A percentile compares a stretch with the other conserved stretches of the same genome.
Evolutionary conservation across 257 asterid genomes (phyloP).

Genomic region (Plantago major): DNA sequence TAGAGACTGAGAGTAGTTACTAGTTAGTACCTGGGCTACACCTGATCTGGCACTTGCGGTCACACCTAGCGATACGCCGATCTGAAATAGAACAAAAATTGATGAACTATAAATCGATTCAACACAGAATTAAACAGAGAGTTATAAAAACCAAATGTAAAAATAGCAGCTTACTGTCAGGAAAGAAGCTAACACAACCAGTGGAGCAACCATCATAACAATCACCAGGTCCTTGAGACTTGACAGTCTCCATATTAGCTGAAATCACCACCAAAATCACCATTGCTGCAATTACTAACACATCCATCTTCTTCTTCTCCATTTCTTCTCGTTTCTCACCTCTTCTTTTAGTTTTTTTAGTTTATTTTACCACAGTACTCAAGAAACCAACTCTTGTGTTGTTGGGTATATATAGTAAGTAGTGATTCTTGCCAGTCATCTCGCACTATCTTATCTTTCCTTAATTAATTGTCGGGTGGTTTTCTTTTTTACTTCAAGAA

Average conservation of each 20-base stretch:
- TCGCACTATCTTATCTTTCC: too few relatives aligned
- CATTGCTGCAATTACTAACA: not conserved
- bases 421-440: too few relatives aligned
- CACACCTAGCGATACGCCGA: slow-evolving; percentile 10
- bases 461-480: too few relatives aligned
- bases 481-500: too few relatives aligned
- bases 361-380: not conserved
- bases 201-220: slow-evolving; percentile 15
- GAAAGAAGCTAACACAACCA: not conserved
- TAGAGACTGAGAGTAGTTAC: too few relatives aligned
- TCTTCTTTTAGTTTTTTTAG: not conserved
- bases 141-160: too few relatives aligned
- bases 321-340: not conserved
- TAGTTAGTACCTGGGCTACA: slow-evolving; percentile 12
- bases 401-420: too few relatives aligned
- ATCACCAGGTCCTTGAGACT: slow-evolving; percentile 1
- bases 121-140: too few relatives aligned
- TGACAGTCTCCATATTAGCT: slow-evolving; percentile 1
- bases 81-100: not conserved
- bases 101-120: not conserved
- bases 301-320: not conserved
- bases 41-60: slow-evolving; percentile 4
- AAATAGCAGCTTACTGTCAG: not conserved
- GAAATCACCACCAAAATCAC: slow-evolving; percentile 4
- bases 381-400: too few relatives aligned